These are phyloP conservation scores for Phyllosticta citribraziliensis DNA, from an alignment of 2,329 filamentous ascomycete species.

Conservation along the genomic window DNA sequence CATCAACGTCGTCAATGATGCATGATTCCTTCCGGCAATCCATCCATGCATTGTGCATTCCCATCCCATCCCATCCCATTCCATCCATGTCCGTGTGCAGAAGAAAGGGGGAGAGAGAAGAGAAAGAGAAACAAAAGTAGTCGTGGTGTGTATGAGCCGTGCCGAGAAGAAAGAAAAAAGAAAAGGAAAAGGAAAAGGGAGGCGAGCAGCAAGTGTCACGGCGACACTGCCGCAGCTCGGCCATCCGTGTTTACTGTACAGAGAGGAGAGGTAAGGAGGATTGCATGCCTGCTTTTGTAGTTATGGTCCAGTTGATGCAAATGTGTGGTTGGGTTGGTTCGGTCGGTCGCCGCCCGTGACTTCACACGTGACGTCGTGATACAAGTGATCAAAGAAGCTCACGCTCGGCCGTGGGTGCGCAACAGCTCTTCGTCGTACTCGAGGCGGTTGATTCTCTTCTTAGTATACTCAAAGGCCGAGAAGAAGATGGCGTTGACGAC, in stretches of 20 bases:
- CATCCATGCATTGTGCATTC: too few species aligned
- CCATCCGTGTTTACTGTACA: not conserved
- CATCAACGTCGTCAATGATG: too few species aligned
- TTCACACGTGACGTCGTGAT: not conserved
- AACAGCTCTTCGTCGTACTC: conserved; percentile 25
- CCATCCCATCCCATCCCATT: not conserved
- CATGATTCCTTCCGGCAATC: too few species aligned
- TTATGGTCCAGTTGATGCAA: not conserved
- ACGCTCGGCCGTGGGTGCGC: conserved; percentile 1
- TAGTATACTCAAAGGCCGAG: conserved; percentile 75
- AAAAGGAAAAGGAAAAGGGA: not conserved
- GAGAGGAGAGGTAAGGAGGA: not conserved
- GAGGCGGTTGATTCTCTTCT: conserved; percentile 45
- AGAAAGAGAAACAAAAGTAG: not conserved
- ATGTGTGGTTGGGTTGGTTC: too few species aligned
- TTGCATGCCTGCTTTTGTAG: not conserved
- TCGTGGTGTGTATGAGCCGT: not conserved
- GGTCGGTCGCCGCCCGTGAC: not conserved
- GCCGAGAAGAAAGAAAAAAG: not conserved
- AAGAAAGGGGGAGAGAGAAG: not conserved
- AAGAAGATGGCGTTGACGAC: conserved; percentile 85
- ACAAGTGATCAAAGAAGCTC: not conserved
- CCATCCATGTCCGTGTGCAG: not conserved
- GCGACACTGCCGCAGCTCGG: not conserved
- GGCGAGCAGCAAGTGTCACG: not conserved